Conservation (phyloP, 225 moss, liverwort and hornwort species). For the Sphagnum contortum region DNA sequence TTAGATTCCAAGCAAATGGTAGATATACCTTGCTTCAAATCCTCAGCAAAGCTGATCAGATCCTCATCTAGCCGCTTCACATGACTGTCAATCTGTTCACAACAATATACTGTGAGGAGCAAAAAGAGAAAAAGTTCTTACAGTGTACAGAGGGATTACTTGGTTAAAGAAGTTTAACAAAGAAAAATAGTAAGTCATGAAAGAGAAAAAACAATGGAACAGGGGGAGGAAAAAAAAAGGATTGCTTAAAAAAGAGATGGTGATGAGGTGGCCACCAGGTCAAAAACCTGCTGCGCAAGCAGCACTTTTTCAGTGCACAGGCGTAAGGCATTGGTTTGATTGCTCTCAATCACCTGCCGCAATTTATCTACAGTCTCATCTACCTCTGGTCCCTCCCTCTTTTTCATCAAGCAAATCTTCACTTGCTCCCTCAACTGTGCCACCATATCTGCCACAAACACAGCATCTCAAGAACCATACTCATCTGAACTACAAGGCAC, state of each 20-base stretch:
- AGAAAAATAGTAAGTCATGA: no score
- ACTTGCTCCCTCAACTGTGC: conserved; percentile 85
- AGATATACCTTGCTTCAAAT: conserved; percentile 80
- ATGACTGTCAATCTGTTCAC: conserved; percentile 72
- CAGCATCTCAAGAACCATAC: no score
- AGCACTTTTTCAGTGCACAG: conserved; percentile 99
- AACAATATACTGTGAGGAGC: no score
- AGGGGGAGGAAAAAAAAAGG: no score
- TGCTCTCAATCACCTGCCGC: conserved; percentile 71
- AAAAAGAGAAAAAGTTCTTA: no score
- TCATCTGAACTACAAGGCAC: no score
- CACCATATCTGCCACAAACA: conserved; percentile 62
- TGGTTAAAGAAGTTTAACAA: no score
- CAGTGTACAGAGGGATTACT: no score
- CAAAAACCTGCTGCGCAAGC: conserved; percentile 94
- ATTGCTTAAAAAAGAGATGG: no score
- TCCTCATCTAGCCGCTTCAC: conserved; percentile 94
- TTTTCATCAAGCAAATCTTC: conserved; percentile 67
- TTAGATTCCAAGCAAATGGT: no score
- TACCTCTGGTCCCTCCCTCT: conserved; percentile 65
- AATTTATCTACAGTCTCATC: conserved; percentile 67
- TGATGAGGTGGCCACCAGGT: conserved; percentile 44
- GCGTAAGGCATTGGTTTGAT: conserved; percentile 74
- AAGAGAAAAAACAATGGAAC: no score
- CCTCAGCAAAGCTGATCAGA: conserved; percentile 81